These are phyloP conservation scores for Isabelozyma gotoi DNA, from an alignment of 805 yeast species.

Conservation along the genomic window DNA sequence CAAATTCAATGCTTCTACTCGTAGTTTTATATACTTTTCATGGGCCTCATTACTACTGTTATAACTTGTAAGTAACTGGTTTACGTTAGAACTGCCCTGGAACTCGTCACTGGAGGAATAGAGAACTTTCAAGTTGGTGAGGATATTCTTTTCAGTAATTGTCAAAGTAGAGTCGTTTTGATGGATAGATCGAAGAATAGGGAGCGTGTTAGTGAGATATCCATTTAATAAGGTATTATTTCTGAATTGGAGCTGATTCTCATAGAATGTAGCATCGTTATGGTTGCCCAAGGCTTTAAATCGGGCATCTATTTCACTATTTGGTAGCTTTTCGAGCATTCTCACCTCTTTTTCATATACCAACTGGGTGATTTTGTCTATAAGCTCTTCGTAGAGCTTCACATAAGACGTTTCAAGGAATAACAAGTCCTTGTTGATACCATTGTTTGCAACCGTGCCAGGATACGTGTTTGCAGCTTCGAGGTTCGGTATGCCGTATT, in stretches of 20 bases:
- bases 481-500: constrained; percentile 32
- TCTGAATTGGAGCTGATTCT: constrained; percentile 22
- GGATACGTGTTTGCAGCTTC: not conserved
- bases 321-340: constrained; percentile 14
- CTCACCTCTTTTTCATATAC: constrained; percentile 26
- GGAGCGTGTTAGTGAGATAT: constrained; percentile 26
- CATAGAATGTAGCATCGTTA: constrained; percentile 16
- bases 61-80: constrained; percentile 12
- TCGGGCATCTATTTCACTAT: constrained; percentile 11
- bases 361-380: constrained; percentile 22
- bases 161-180: constrained; percentile 24
- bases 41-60: constrained; percentile 4
- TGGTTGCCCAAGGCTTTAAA: constrained; percentile 6
- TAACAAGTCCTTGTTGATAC: constrained; percentile 4
- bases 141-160: constrained; percentile 23
- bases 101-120: constrained; percentile 5
- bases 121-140: constrained; percentile 18
- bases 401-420: constrained; percentile 26
- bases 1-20: constrained; percentile 4
- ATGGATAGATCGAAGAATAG: constrained; percentile 34
- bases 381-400: constrained; percentile 20
- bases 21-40: constrained; percentile 2
- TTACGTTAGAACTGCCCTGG: constrained; percentile 9
- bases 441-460: not conserved
- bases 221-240: constrained; percentile 22